Percentiles rank a stretch among this genome's conserved stretches.
Conservation (phyloP, 768 basidiomycete genomes). For the Suillus fuscotomentosus region DNA sequence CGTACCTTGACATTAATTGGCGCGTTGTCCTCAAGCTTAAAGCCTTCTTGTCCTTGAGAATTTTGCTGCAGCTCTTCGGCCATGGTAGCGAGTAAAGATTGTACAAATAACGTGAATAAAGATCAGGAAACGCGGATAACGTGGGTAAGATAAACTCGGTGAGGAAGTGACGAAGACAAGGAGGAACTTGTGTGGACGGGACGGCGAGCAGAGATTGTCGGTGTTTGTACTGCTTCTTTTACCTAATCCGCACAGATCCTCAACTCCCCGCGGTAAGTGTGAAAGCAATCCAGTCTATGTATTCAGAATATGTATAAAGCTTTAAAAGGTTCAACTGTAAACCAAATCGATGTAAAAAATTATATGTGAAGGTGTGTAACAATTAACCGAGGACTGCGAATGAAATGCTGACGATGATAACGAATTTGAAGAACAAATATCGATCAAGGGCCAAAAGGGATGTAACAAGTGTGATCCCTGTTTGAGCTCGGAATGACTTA, state of each 20-base stretch:
- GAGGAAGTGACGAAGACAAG: not conserved
- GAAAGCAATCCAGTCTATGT: not conserved
- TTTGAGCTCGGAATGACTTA: not conserved
- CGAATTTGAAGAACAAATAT: not conserved
- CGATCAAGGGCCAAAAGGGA: not conserved
- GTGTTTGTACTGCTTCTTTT: slow-evolving; percentile 7
- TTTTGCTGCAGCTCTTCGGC: slow-evolving; percentile 49
- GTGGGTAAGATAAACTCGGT: not conserved
- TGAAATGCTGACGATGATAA: not conserved
- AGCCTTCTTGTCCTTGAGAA: slow-evolving; percentile 36
- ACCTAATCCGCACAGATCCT: slow-evolving; percentile 1
- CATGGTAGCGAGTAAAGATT: slow-evolving; percentile 34
- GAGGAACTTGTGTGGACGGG: not conserved
- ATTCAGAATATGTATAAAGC: not conserved
- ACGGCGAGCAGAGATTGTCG: slow-evolving; percentile 4
- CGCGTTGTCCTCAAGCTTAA: slow-evolving; percentile 55
- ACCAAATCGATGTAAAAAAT: not conserved
- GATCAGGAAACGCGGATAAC: not conserved
- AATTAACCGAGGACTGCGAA: not conserved
- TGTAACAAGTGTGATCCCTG: not conserved
- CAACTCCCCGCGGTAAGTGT: not conserved
- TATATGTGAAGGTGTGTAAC: slow-evolving; percentile 1
- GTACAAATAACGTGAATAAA: slow-evolving; percentile 1
- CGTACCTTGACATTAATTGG: slow-evolving; percentile 81
- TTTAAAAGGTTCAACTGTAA: not conserved